Base-by-base conservation (phyloP, 202 grass and related monocot species). In the Cymbopogon flexuosus region DNA sequence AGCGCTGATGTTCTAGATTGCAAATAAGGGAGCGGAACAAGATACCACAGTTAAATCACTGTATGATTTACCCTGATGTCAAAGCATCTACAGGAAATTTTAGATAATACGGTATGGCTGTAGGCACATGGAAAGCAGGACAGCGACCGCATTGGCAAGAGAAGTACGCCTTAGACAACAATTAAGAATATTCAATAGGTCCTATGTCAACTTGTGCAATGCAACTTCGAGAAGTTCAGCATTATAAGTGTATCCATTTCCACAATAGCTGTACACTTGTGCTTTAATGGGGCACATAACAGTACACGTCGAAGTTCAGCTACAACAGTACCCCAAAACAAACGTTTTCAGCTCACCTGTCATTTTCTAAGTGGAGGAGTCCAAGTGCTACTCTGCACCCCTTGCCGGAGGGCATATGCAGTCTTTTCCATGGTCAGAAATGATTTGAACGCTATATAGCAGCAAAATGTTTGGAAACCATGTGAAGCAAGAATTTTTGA, bases 101-200 rank as follows among this genome's bases (percentile, higher is more conserved):
- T 62, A 68, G 30, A 70, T 36, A 88, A 84, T 30, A 46, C 30
- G n/a, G 58, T 22, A 85, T 21, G 22, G 22, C 19, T 13, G 42
- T 54, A 70, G 43, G 58, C 56, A 71, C 27, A 62, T 81, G 72
- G 30, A 14, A 73, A 66, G 46, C 36, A 49, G 52, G 78, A 89
- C 31, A 89, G 57, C 29, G 21, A 89, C 57, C 54, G 45, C 4
- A 18, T 15, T 7, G 21, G 5, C 79, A 65, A 42, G n/a, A 46
- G 23, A 73, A 6, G 57, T 13, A 31, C 49, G 47, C 10, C 68
- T 14, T 6, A 24, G 15, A 41, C 2, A 8, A 76, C 21, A 65
- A 46, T 37, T 68, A 77, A 62, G 15, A 36, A 60, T 59, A 33
- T 33, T 33, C 36, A 18, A 61, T n/a, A 77, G 34, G 23, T 37